These are phyloP conservation scores for Coniochaeta prunicola DNA, from an alignment of 2,329 filamentous ascomycete species.

Conservation along the genomic window DNA sequence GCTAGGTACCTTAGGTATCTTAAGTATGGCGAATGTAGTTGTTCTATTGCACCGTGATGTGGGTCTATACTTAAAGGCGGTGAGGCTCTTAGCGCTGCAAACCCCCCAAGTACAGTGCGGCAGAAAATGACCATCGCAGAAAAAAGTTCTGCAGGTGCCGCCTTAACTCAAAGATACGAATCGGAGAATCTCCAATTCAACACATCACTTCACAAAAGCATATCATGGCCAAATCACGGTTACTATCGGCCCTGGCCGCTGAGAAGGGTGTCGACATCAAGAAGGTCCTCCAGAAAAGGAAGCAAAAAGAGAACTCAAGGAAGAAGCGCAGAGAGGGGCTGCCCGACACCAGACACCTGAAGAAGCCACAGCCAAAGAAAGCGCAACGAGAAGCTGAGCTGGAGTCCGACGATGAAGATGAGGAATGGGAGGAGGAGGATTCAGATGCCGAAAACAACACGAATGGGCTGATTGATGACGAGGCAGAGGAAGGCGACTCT, in stretches of 20 bases:
- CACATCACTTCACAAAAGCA: not conserved
- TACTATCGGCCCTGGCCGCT: conserved; percentile 46
- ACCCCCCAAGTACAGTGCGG: not conserved
- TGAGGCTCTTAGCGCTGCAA: not conserved
- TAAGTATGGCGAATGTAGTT: no score
- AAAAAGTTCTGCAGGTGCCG: conserved; percentile 1
- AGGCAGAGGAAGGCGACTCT: conserved; percentile 25
- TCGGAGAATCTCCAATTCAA: not conserved
- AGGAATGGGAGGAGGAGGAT: conserved; percentile 28
- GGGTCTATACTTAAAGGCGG: no score
- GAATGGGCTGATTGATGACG: conserved; percentile 25
- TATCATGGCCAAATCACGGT: conserved; percentile 28
- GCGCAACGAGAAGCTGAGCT: conserved; percentile 15
- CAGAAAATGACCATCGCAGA: not conserved
- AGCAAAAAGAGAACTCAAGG: conserved; percentile 30
- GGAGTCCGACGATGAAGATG: conserved; percentile 20
- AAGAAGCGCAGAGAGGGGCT: conserved; percentile 26
- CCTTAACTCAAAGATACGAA: not conserved
- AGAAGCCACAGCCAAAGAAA: conserved; percentile 17
- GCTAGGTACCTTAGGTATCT: no score
- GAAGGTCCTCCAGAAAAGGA: conserved; percentile 43
- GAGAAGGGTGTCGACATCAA: conserved; percentile 48
- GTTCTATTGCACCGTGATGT: no score
- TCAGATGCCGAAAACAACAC: conserved; percentile 16
- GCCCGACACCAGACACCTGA: conserved; percentile 13